Evolutionary conservation across 2,329 filamentous ascomycete genomes (phyloP), one percentile per base, ranked within the genome.

Genomic region (Conoideocrella luteorostrata): DNA sequence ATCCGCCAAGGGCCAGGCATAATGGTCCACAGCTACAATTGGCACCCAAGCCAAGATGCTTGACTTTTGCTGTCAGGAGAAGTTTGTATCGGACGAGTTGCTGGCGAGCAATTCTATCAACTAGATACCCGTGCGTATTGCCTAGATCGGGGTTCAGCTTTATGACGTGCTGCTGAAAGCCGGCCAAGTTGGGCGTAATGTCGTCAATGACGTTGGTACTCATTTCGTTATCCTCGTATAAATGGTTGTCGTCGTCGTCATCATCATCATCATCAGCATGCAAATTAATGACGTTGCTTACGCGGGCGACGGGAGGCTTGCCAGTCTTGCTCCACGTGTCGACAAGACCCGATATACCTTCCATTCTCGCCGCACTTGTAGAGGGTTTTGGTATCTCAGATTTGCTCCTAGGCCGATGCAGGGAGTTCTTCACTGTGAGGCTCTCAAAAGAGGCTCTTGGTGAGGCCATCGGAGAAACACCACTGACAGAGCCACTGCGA

Each of bases 61-160:
- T 84, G 45, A 87, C 72, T 57, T 80, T 84, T 49, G 74, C 69
- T 28, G 80, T 82, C 23, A 91, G 70, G 13, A 96, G 69, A 22
- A 78, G 77, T 62, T 90, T 93, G 64, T 90, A 95, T 44, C 89
- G 79, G 47, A 80, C 71, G 37, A 84, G 70, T 60, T 95, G 88
- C 56, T 95, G 88, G 51, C 87, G 78, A 0, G 86, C 86, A 52
- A 95, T 85, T 36, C 89, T 82, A 24, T 93, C 85, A 12, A 91
- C 77, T 50, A 96, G 71, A 62, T 80, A 82, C 23, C 56, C 66
- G 53, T 76, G 73, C 4, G 56, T 72, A 7, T 72, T 70, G 7
- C 51, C 69, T 45, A 95, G 69, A 10, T 72, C 68, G 15, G 88
- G 87, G 56, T 94, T 94, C 34, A 94, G 66, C 47, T 77, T 74